Percentiles rank a stretch among this genome's conserved stretches.
Conservation (phyloP, 495 filamentous ascomycete genomes). For the Ramalina peruviana region DNA sequence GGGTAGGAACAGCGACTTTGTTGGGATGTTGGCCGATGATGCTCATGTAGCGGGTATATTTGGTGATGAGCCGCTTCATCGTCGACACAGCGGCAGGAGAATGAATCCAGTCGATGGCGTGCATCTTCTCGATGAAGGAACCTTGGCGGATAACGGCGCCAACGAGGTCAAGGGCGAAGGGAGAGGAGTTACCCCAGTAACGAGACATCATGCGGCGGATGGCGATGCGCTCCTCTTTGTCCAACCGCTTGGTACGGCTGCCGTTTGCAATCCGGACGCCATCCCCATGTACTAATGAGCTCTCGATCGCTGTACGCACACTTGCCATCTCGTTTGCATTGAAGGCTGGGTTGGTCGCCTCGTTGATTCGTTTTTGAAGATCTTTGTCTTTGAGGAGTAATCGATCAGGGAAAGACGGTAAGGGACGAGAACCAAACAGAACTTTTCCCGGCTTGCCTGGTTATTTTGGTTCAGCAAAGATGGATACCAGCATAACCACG, state of each 20-base stretch:
- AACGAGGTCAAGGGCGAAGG: conserved; percentile 60
- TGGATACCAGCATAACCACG: background rate
- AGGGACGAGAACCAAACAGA: too few species aligned
- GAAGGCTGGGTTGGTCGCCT: background rate
- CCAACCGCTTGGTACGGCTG: background rate
- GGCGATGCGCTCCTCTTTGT: conserved; percentile 29
- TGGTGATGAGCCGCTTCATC: conserved; percentile 49
- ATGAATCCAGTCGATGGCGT: conserved; percentile 62
- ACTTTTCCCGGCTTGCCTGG: too few species aligned
- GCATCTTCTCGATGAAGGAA: conserved; percentile 72
- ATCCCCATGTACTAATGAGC: conserved; percentile 17
- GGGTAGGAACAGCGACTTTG: conserved; percentile 57
- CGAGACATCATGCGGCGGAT: conserved; percentile 62
- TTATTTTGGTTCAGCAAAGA: too few species aligned
- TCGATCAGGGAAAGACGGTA: too few species aligned
- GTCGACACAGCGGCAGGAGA: conserved; percentile 48
- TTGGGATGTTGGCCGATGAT: conserved; percentile 46
- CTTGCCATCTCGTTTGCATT: conserved; percentile 20
- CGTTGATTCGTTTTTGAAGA: background rate
- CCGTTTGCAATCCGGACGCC: conserved; percentile 20
- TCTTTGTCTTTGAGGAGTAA: background rate
- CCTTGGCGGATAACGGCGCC: conserved; percentile 72
- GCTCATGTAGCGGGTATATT: conserved; percentile 54
- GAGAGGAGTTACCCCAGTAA: conserved; percentile 64
- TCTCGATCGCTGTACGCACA: conserved; percentile 23